Evolutionary conservation across 352 stramenopile genomes (phyloP), one percentile per base, ranked within the genome.

Genomic region (Globisporangium iwayamae): DNA sequence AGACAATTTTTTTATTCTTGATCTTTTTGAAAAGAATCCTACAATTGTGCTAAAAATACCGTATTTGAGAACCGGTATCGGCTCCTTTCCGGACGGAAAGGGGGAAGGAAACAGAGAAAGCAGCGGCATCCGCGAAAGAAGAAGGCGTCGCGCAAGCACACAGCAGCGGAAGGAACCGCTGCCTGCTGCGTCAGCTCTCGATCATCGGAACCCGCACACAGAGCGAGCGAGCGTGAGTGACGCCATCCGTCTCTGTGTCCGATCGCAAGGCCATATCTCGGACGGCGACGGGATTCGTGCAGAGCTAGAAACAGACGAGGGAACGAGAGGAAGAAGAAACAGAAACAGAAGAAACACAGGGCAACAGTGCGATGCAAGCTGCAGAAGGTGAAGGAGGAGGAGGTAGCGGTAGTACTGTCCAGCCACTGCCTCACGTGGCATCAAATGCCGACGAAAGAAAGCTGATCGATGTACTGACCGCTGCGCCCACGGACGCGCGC

Each of bases 401-500:
- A 11, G 22, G n/a, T 3, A 14, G 18, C 14, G 8, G 14, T 22
- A 7, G 20, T n/a, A 9, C 8, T 28, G 25, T 28, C 18, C 51
- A n/a, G 18, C 43, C 51, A 11, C 46, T n/a, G 43, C n/a, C 38
- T 39, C 55, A 38, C 6, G 25, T 8, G 38, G 18, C 43, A 6
- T 79, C 83, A 47, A 80, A 60, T 36, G 67, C 72, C 22, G 75
- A 78, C 47, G 87, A 96, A 60, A 65, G 64, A 53, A 79, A 79
- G 34, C 66, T 96, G 25, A 75, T 93, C 41, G 75, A 92, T 28
- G 64, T 90, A 36, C 55, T 96, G 4, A 64, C 89, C 41, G 70
- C 81, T 18, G 74, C 75, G 16, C 56, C 63, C 28, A 63, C 74
- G 3, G 72, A 81, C 4, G 60, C 68, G 60, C 78, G 74, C 4